These are phyloP conservation scores for Monosporascus sp. DNA, from an alignment of 2,329 filamentous ascomycete species.

Conservation along the genomic window DNA sequence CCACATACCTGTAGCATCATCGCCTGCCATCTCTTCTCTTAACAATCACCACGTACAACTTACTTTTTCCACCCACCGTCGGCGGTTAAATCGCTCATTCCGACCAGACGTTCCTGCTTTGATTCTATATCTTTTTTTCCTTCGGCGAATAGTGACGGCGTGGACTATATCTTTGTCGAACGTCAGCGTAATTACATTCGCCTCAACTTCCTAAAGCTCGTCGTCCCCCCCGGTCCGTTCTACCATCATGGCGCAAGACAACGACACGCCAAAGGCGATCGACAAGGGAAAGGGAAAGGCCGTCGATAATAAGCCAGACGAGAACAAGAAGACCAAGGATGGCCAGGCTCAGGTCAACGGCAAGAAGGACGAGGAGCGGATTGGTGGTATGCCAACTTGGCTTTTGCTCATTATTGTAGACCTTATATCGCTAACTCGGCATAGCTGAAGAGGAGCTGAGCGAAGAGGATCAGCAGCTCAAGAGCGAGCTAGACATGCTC, in stretches of 20 bases:
- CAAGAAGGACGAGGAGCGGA: conserved; percentile 70
- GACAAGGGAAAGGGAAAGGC: conserved; percentile 98
- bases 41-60: background rate
- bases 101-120: background rate
- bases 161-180: background rate
- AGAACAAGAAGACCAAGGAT: conserved; percentile 59
- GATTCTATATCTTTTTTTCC: background rate
- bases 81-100: background rate
- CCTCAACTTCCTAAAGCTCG: background rate
- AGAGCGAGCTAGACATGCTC: conserved; percentile 96
- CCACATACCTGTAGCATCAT: background rate
- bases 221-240: conserved; percentile 15
- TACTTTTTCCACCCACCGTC: background rate
- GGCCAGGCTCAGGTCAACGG: conserved; percentile 66
- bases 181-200: background rate
- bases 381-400: conserved; percentile 33
- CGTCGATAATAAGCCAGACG: conserved; percentile 57
- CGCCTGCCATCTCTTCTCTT: background rate
- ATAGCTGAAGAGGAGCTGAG: conserved; percentile 75
- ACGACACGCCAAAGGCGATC: conserved; percentile 73
- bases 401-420: conserved; percentile 2
- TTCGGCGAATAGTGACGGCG: background rate
- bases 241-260: conserved; percentile 83
- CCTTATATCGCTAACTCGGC: conserved; percentile 29
- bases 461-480: conserved; percentile 97